phyloP scores from a whole-genome alignment of 768 basidiomycete species.

The Arthromyces matolae region DNA sequence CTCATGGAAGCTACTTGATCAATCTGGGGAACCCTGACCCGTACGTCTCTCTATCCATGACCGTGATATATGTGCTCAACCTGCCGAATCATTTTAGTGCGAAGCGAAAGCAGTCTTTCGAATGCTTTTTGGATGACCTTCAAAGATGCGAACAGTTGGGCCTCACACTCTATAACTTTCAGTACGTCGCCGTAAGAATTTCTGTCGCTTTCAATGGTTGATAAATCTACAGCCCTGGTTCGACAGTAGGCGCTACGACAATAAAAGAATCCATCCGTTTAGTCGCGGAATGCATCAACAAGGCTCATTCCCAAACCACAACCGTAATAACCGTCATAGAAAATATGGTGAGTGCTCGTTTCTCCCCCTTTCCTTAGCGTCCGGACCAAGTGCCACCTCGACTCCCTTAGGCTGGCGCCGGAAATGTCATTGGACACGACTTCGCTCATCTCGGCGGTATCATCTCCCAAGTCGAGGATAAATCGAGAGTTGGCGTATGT shows the following conservation, averaged over 20 bases:
- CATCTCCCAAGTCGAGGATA: constrained; percentile 68
- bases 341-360: constrained; percentile 60
- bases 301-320: constrained; percentile 59
- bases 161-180: constrained; percentile 76
- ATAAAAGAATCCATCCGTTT: constrained; percentile 54
- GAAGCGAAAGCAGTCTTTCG: constrained; percentile 68
- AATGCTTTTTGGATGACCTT: constrained; percentile 82
- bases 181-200: constrained; percentile 46
- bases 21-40: constrained; percentile 79
- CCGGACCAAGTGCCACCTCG: background rate
- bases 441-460: constrained; percentile 68
- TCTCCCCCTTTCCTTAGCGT: constrained; percentile 1
- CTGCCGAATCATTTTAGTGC: constrained; percentile 32
- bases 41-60: constrained; percentile 42
- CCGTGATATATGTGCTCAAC: background rate
- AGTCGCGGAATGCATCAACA: constrained; percentile 73
- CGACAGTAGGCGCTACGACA: constrained; percentile 69
- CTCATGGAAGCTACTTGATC: constrained; percentile 83
- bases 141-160: constrained; percentile 75
- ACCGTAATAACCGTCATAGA: constrained; percentile 67
- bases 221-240: constrained; percentile 56
- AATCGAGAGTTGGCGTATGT: constrained; percentile 75
- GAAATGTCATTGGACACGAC: constrained; percentile 71
- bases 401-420: constrained; percentile 65
- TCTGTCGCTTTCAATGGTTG: background rate